Conservation (phyloP, 2,329 filamentous ascomycete species). For the Monilinia polystroma region DNA sequence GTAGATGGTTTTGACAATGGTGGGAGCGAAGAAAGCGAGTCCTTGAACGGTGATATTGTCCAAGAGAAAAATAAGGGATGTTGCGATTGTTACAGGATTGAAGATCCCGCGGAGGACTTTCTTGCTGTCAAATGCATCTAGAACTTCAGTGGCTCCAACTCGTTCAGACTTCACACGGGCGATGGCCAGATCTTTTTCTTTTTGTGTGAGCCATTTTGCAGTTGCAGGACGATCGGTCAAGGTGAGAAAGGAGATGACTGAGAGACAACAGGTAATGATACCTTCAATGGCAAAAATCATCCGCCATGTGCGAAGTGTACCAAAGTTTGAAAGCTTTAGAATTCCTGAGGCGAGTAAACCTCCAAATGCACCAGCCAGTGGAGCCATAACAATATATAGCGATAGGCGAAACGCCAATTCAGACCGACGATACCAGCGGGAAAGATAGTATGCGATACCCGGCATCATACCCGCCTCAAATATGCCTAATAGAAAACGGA, state of each 20-base stretch:
- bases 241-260: constrained; percentile 61
- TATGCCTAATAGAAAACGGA: constrained; percentile 65
- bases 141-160: constrained; percentile 58
- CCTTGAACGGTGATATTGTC: constrained; percentile 66
- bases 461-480: constrained; percentile 67
- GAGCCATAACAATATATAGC: constrained; percentile 69
- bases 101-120: constrained; percentile 64
- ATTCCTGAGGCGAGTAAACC: constrained; percentile 66
- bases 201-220: constrained; percentile 62
- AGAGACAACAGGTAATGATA: constrained; percentile 57
- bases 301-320: constrained; percentile 57
- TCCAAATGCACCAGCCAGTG: constrained; percentile 69
- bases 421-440: constrained; percentile 67
- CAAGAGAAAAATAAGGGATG: constrained; percentile 47
- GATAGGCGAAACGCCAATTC: constrained; percentile 67
- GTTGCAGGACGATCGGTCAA: constrained; percentile 69
- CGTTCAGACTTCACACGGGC: constrained; percentile 68
- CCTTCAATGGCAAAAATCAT: constrained; percentile 75
- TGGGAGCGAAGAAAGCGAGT: constrained; percentile 68
- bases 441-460: constrained; percentile 72
- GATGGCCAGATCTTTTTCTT: constrained; percentile 65
- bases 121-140: constrained; percentile 59
- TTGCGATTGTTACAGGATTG: constrained; percentile 59
- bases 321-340: constrained; percentile 54
- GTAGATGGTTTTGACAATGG: constrained; percentile 69